A percentile compares a stretch with the other conserved stretches of the same genome.
phyloP scores from a whole-genome alignment of 768 basidiomycete species.

The Lanmaoa pseudosensibilis region DNA sequence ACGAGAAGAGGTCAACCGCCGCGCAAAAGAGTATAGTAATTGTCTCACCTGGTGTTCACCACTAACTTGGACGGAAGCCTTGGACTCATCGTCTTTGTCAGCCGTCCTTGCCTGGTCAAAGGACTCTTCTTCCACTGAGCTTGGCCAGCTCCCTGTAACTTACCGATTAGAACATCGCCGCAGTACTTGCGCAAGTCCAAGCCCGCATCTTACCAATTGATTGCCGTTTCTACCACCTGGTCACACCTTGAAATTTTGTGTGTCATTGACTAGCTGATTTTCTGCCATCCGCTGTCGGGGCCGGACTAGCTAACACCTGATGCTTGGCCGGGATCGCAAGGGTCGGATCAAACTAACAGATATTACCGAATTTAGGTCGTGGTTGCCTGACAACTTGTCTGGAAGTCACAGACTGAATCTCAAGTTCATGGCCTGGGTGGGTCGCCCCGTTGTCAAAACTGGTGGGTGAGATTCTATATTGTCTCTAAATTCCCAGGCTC shows the following conservation, averaged over 20 bases:
- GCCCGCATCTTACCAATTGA: background rate
- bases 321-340: background rate
- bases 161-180: constrained; percentile 7
- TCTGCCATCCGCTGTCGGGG: constrained; percentile 5
- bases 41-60: constrained; percentile 5
- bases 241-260: background rate
- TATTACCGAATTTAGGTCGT: background rate
- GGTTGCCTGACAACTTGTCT: background rate
- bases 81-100: constrained; percentile 3
- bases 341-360: constrained; percentile 3
- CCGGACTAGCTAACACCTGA: background rate
- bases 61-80: background rate
- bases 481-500: background rate
- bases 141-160: background rate
- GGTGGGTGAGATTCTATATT: too few species aligned
- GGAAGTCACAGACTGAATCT: background rate
- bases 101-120: background rate
- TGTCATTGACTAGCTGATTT: background rate
- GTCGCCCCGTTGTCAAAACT: background rate
- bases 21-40: constrained; percentile 9
- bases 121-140: background rate
- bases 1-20: background rate
- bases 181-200: constrained; percentile 1
- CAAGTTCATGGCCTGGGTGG: background rate
- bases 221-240: constrained; percentile 1